Percentiles rank a stretch among this genome's conserved stretches.
Evolutionary conservation across 2,329 filamentous ascomycete species (phyloP).

Genomic region (Beauveria sp.): DNA sequence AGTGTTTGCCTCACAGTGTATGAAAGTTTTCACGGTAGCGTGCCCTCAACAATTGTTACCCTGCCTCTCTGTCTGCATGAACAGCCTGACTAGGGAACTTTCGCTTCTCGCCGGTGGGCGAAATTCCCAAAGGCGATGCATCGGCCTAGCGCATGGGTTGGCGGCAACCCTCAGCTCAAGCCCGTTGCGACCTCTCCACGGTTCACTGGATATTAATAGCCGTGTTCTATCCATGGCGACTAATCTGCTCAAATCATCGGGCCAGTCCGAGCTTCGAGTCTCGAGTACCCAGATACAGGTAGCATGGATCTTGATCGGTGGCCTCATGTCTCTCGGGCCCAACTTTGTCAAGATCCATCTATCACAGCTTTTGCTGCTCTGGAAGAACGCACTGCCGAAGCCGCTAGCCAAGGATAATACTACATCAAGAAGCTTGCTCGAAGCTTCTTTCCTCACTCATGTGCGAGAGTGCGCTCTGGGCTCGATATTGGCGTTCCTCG

Average conservation of each 20-base stretch:
- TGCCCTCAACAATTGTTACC: constrained; percentile 88
- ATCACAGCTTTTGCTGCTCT: constrained; percentile 83
- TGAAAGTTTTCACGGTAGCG: constrained; percentile 80
- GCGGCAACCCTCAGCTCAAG: constrained; percentile 88
- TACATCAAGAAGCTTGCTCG: constrained; percentile 71
- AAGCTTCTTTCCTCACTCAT: constrained; percentile 88
- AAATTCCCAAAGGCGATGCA: constrained; percentile 73
- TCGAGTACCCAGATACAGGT: constrained; percentile 95
- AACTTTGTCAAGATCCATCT: constrained; percentile 99
- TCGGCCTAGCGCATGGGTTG: constrained; percentile 86
- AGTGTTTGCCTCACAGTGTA: constrained; percentile 75
- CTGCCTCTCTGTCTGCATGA: constrained; percentile 92
- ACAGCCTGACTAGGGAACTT: constrained; percentile 82
- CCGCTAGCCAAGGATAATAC: constrained; percentile 90
- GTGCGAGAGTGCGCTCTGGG: constrained; percentile 91
- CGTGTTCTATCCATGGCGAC: constrained; percentile 87
- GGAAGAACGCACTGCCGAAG: constrained; percentile 95
- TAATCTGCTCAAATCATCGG: constrained; percentile 82
- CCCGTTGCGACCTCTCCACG: constrained; percentile 79
- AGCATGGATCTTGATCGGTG: constrained; percentile 94
- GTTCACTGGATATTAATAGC: constrained; percentile 92
- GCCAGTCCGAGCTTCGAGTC: constrained; percentile 80
- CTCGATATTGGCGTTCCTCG: constrained; percentile 83
- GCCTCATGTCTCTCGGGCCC: constrained; percentile 89
- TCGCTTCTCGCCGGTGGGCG: constrained; percentile 66